A percentile compares a stretch with the other conserved stretches of the same genome.
Evolutionary conservation across 345 rosid species (phyloP).

Genomic region (Punica granatum): DNA sequence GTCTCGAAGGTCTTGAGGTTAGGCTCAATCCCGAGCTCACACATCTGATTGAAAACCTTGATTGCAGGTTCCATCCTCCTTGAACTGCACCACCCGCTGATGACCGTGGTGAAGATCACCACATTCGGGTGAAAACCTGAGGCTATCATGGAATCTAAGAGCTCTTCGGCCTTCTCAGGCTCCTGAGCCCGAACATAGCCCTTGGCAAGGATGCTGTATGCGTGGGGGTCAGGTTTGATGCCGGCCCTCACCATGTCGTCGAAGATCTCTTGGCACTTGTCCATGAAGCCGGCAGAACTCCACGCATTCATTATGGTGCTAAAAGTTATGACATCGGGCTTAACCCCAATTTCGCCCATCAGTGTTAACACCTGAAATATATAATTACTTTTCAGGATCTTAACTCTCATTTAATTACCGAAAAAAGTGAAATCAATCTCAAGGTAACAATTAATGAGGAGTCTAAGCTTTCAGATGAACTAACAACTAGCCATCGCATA

Average conservation of each 20-base stretch:
- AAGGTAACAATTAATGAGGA: no score
- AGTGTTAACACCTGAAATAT: slow-evolving; percentile 42
- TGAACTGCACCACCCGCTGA: slow-evolving; percentile 79
- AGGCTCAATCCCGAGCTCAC: slow-evolving; percentile 43
- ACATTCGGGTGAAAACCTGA: slow-evolving; percentile 63
- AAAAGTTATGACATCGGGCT: slow-evolving; percentile 78
- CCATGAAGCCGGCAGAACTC: slow-evolving; percentile 83
- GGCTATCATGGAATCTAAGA: slow-evolving; percentile 49
- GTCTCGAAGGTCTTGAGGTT: slow-evolving; percentile 83
- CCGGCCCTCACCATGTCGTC: slow-evolving; percentile 66
- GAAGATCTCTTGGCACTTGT: slow-evolving; percentile 73
- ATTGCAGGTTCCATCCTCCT: slow-evolving; percentile 70
- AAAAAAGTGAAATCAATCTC: no score
- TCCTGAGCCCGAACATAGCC: slow-evolving; percentile 75
- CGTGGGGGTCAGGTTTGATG: slow-evolving; percentile 68
- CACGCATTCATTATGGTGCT: slow-evolving; percentile 93
- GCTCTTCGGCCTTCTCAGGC: slow-evolving; percentile 57
- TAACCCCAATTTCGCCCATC: slow-evolving; percentile 67
- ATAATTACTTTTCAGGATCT: no score
- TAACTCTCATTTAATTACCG: no score
- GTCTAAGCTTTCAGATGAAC: no score
- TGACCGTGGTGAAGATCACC: slow-evolving; percentile 69
- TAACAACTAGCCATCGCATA: no score
- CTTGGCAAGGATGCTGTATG: slow-evolving; percentile 77
- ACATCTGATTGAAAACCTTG: slow-evolving; percentile 51